Conservation (phyloP, 1,284 basidiomycete genomes). For the Rhizopogon hawkerae region DNA sequence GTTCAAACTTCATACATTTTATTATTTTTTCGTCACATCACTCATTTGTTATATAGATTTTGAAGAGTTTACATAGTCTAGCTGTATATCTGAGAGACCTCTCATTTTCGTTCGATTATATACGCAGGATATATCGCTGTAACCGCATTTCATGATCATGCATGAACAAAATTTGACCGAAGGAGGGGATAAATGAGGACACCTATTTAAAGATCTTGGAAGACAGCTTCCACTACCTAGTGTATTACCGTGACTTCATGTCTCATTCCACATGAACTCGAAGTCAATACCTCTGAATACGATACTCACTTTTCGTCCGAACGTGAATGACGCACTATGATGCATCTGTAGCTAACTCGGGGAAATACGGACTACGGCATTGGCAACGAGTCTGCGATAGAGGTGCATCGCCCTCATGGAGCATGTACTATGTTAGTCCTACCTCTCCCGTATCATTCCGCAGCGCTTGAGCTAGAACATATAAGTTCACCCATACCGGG, state of each 20-base stretch:
- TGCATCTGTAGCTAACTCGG: not conserved
- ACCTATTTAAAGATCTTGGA: no score
- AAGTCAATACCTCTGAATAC: no score
- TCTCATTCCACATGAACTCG: no score
- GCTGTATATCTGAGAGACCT: not conserved
- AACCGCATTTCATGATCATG: not conserved
- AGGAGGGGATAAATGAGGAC: no score
- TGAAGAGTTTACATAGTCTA: not conserved
- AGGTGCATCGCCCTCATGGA: not conserved
- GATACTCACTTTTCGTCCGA: no score
- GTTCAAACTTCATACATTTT: not conserved
- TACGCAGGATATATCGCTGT: not conserved
- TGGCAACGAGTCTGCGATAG: not conserved
- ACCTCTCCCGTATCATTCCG: not conserved
- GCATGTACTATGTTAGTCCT: not conserved
- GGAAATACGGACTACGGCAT: not conserved
- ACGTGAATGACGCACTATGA: no score
- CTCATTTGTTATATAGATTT: not conserved
- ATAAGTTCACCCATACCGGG: no score
- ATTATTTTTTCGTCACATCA: not conserved
- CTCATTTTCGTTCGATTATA: not conserved
- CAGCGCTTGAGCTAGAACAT: no score
- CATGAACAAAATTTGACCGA: no score
- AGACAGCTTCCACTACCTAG: no score
- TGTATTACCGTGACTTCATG: no score